Conservation (phyloP, 177 flowering plant genomes). For the Vitis hybrid region DNA sequence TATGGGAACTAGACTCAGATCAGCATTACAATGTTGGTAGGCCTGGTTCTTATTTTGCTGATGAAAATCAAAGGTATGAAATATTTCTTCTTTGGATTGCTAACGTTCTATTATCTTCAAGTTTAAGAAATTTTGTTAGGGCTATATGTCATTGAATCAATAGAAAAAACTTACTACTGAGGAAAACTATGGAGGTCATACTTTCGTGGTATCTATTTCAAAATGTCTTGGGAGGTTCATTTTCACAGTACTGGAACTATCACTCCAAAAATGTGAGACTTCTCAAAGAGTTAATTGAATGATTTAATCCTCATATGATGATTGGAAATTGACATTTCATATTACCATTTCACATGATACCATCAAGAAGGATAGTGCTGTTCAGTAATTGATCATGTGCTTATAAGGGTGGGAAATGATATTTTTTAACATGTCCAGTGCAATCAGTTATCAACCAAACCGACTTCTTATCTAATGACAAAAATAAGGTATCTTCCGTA, state of each 20-base stretch:
- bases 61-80: conserved; percentile 62
- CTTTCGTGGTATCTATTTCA: neutral
- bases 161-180: neutral
- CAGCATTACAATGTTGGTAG: conserved; percentile 62
- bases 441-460: too few species aligned
- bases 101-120: neutral
- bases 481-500: neutral
- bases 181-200: neutral
- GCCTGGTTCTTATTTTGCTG: conserved; percentile 31
- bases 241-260: neutral
- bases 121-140: neutral
- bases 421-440: too few species aligned
- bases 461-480: too few species aligned
- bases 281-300: too few species aligned
- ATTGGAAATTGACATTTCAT: too few species aligned
- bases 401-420: too few species aligned
- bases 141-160: neutral
- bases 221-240: neutral
- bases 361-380: too few species aligned
- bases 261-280: too few species aligned
- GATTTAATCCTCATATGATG: too few species aligned
- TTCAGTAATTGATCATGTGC: too few species aligned
- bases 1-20: conserved; percentile 92
- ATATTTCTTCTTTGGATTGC: neutral
- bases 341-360: too few species aligned